These are phyloP conservation scores for Annona cherimola DNA, from an alignment of 164 flowering plant genomes.

Conservation along the genomic window DNA sequence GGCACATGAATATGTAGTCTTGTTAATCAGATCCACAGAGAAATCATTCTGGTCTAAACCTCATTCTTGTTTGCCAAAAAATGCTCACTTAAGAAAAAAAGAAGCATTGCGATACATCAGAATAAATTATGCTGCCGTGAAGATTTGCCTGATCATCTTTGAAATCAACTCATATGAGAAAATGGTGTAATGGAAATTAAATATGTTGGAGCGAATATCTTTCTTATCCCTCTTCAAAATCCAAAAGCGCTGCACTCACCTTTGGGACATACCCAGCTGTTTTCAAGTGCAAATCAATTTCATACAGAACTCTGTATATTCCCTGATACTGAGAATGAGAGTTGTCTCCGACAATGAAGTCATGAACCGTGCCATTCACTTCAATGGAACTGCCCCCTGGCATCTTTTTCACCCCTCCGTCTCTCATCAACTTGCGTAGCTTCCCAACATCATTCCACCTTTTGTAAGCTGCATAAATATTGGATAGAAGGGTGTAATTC, in stretches of 20 bases:
- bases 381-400: conserved; percentile 56
- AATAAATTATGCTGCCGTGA: neutral
- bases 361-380: conserved; percentile 36
- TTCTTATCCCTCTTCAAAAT: conserved; percentile 12
- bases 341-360: conserved; percentile 43
- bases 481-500: conserved; percentile 53
- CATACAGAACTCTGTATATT: conserved; percentile 30
- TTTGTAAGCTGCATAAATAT: conserved; percentile 48
- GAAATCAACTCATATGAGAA: neutral
- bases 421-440: conserved; percentile 55
- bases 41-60: neutral
- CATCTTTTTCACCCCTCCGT: conserved; percentile 40
- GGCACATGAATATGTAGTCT: neutral
- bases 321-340: conserved; percentile 31
- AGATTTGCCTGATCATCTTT: neutral
- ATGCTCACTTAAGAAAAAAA: neutral
- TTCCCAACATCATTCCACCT: conserved; percentile 44
- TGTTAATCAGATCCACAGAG: neutral
- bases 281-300: conserved; percentile 27
- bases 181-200: neutral
- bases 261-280: conserved; percentile 20
- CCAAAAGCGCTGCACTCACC: conserved; percentile 11
- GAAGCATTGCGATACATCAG: neutral
- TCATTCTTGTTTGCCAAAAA: neutral
- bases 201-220: neutral